Percentiles rank a stretch among this genome's conserved stretches.
These are phyloP conservation scores for Parathielavia appendiculata DNA, from an alignment of 495 filamentous ascomycete genomes.

Conservation along the genomic window DNA sequence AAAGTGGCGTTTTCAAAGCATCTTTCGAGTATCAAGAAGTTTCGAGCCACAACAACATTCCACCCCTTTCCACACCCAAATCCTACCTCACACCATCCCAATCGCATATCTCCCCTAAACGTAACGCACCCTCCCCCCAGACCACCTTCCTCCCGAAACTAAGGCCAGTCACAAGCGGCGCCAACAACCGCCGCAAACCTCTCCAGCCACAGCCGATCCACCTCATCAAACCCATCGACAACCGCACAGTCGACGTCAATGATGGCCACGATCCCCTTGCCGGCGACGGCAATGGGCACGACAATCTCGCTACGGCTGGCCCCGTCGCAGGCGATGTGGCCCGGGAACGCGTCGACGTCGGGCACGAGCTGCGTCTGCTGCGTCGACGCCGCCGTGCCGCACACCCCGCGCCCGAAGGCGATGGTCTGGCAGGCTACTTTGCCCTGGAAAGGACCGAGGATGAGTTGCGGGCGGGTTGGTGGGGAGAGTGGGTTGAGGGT, in stretches of 20 bases:
- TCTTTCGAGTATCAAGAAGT: too few species aligned
- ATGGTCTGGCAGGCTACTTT: slow-evolving; percentile 87
- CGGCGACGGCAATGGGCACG: slow-evolving; percentile 62
- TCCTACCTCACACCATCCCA: not conserved
- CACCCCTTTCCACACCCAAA: too few species aligned
- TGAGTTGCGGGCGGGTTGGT: slow-evolving; percentile 48
- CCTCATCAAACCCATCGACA: slow-evolving; percentile 66
- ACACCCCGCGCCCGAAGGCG: slow-evolving; percentile 72
- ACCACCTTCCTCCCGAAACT: slow-evolving; percentile 1
- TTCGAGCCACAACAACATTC: too few species aligned
- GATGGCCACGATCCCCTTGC: slow-evolving; percentile 60
- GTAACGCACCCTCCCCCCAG: not conserved
- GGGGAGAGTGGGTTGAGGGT: slow-evolving; percentile 57
- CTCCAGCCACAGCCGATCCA: slow-evolving; percentile 66
- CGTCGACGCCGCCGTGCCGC: slow-evolving; percentile 66
- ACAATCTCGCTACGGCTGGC: slow-evolving; percentile 85
- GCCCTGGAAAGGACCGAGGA: slow-evolving; percentile 85
- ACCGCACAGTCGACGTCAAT: slow-evolving; percentile 83
- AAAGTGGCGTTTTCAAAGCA: too few species aligned
- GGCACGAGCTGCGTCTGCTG: slow-evolving; percentile 63
- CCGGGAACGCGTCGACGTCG: slow-evolving; percentile 73
- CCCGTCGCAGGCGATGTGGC: slow-evolving; percentile 87
- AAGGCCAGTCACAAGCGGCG: slow-evolving; percentile 67
- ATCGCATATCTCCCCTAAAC: not conserved
- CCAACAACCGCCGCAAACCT: slow-evolving; percentile 60